Percentiles rank a stretch among this genome's conserved stretches.
These are phyloP conservation scores for Selaginella moellendorffii DNA, from an alignment of 75 land plant genomes.

Conservation along the genomic window DNA sequence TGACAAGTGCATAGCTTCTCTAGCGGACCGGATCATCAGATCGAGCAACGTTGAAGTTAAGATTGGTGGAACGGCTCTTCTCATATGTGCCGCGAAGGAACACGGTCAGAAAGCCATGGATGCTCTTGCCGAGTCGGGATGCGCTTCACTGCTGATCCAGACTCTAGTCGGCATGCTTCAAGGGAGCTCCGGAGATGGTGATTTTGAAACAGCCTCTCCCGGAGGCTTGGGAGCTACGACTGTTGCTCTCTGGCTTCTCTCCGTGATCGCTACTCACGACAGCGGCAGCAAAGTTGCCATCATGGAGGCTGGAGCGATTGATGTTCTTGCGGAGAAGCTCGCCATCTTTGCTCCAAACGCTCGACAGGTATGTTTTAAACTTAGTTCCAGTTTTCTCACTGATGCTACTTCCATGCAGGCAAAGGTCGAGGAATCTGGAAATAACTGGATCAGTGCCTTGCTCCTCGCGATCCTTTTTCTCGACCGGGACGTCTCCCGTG, in stretches of 20 bases:
- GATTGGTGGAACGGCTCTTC: background rate
- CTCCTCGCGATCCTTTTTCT: slow-evolving; percentile 7
- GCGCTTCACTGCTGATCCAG: background rate
- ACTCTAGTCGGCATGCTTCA: slow-evolving; percentile 6
- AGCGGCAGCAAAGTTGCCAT: slow-evolving; percentile 1
- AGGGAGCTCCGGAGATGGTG: background rate
- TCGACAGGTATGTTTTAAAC: slow-evolving; percentile 1
- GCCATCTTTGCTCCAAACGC: slow-evolving; percentile 5
- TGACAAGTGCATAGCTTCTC: background rate
- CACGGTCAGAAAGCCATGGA: background rate
- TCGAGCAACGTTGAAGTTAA: background rate
- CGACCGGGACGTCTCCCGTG: slow-evolving; percentile 1
- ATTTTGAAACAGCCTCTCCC: background rate
- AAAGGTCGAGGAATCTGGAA: slow-evolving; percentile 1
- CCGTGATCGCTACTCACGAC: slow-evolving; percentile 5
- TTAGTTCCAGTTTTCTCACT: background rate
- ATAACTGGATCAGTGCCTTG: slow-evolving; percentile 1
- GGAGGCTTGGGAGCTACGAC: background rate
- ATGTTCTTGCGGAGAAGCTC: slow-evolving; percentile 4
- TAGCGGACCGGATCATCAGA: background rate
- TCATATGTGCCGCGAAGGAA: slow-evolving; percentile 3
- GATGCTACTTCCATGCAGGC: background rate
- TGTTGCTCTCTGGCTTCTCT: slow-evolving; percentile 3
- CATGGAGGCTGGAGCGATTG: slow-evolving; percentile 9
- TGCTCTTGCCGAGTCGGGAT: background rate